A percentile compares a stretch with the other conserved stretches of the same genome.
These are phyloP conservation scores for Ceratobasidium sp. DNA, from an alignment of 1,284 basidiomycete species.

Conservation along the genomic window DNA sequence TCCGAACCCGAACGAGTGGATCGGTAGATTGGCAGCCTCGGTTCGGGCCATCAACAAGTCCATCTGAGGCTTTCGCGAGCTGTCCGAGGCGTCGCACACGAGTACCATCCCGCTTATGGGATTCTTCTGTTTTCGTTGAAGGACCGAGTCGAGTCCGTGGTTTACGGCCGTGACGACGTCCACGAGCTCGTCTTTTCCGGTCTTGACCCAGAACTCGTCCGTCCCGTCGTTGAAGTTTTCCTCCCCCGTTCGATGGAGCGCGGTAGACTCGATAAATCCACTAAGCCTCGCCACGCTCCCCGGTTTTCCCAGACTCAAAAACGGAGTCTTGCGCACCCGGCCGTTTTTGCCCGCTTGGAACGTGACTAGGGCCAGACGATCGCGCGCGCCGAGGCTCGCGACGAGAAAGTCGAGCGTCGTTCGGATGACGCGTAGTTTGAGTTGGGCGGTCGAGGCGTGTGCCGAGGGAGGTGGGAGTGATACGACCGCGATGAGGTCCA, in stretches of 20 bases:
- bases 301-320: constrained; percentile 77
- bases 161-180: constrained; percentile 98
- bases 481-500: constrained; percentile 93
- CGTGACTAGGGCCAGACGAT: constrained; percentile 87
- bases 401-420: constrained; percentile 87
- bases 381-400: constrained; percentile 77
- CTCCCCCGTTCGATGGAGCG: constrained; percentile 56
- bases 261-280: constrained; percentile 82
- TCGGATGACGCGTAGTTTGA: constrained; percentile 89
- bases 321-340: constrained; percentile 87
- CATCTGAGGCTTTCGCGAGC: constrained; percentile 96
- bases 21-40: constrained; percentile 91
- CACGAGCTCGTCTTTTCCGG: constrained; percentile 87
- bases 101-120: constrained; percentile 91
- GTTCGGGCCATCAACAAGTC: constrained; percentile 95
- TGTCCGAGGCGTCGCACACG: constrained; percentile 91
- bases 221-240: constrained; percentile 56
- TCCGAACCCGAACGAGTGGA: constrained; percentile 97
- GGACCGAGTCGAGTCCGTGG: constrained; percentile 89
- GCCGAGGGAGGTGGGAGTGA: constrained; percentile 78
- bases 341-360: constrained; percentile 88
- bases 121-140: constrained; percentile 93
- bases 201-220: constrained; percentile 83
- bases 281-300: constrained; percentile 78
- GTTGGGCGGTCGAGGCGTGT: constrained; percentile 76